Evolutionary conservation across 2,329 filamentous ascomycete species (phyloP).

Genomic region (Aureobasidium pullulans): DNA sequence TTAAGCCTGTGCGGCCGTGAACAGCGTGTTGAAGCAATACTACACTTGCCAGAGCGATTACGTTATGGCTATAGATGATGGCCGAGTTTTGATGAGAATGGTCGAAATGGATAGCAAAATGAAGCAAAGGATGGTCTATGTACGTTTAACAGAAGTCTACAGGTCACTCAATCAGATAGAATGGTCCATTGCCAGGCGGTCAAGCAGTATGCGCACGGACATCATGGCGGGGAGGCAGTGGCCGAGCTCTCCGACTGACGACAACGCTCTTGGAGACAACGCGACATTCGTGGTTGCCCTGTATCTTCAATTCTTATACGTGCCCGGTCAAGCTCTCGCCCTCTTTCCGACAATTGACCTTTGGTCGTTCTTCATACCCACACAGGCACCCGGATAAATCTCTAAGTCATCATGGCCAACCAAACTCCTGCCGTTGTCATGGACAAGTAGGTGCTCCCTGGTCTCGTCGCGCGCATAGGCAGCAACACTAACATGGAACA

Average conservation of each 20-base stretch:
- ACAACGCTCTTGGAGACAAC: constrained; percentile 12
- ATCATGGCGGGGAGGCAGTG: background rate
- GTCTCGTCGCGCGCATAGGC: constrained; percentile 1
- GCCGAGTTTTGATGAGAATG: no score
- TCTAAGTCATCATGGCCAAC: constrained; percentile 67
- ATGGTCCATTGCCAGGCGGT: background rate
- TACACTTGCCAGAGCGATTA: background rate
- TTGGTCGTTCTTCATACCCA: background rate
- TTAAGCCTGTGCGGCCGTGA: background rate
- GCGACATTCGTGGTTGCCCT: background rate
- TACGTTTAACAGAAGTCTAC: background rate
- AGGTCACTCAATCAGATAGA: no score
- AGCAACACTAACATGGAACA: constrained; percentile 37
- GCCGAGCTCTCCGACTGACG: constrained; percentile 7
- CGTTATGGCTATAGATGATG: background rate
- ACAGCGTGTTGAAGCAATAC: background rate
- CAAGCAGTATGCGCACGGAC: background rate
- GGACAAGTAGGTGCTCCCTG: constrained; percentile 80
- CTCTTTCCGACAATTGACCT: background rate
- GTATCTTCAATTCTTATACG: background rate
- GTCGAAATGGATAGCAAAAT: background rate
- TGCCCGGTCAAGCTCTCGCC: background rate
- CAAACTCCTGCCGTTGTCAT: constrained; percentile 99
- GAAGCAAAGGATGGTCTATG: background rate
- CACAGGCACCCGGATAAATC: background rate